A percentile compares a stretch with the other conserved stretches of the same genome.
These are phyloP conservation scores for Globisporangium paddicum DNA, from an alignment of 352 stramenopile species.

Conservation along the genomic window DNA sequence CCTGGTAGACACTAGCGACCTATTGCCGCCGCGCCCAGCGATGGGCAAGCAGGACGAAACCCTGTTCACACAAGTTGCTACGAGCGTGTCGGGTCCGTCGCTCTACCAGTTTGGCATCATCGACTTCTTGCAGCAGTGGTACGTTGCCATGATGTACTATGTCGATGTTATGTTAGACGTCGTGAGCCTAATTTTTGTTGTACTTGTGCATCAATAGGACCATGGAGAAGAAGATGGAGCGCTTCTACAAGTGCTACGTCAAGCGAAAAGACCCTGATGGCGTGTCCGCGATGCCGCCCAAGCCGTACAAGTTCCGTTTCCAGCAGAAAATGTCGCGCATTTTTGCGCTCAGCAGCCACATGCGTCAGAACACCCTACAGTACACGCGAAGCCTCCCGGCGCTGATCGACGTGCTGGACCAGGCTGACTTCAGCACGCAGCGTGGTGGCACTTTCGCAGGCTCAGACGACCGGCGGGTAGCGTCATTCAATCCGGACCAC, in stretches of 20 bases:
- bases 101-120: slow-evolving; percentile 92
- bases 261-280: slow-evolving; percentile 86
- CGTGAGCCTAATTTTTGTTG: background rate
- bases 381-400: slow-evolving; percentile 75
- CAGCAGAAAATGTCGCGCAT: slow-evolving; percentile 90
- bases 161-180: background rate
- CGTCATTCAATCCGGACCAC: slow-evolving; percentile 39
- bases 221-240: slow-evolving; percentile 88
- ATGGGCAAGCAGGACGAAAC: slow-evolving; percentile 39
- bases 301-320: slow-evolving; percentile 90
- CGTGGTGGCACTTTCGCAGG: slow-evolving; percentile 45
- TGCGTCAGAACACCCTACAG: slow-evolving; percentile 51
- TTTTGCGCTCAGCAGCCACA: slow-evolving; percentile 70
- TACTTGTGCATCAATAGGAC: slow-evolving; percentile 39
- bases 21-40: slow-evolving; percentile 25
- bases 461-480: slow-evolving; percentile 39
- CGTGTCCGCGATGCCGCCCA: slow-evolving; percentile 82
- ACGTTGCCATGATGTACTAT: slow-evolving; percentile 14
- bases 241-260: slow-evolving; percentile 88
- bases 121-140: slow-evolving; percentile 90
- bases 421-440: slow-evolving; percentile 60
- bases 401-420: slow-evolving; percentile 77
- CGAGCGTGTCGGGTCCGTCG: slow-evolving; percentile 81
- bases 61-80: slow-evolving; percentile 78
- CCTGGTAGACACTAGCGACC: slow-evolving; percentile 77